A percentile compares a stretch with the other conserved stretches of the same genome.
phyloP scores from a whole-genome alignment of 2,329 filamentous ascomycete genomes.

The Colletotrichum phormii region DNA sequence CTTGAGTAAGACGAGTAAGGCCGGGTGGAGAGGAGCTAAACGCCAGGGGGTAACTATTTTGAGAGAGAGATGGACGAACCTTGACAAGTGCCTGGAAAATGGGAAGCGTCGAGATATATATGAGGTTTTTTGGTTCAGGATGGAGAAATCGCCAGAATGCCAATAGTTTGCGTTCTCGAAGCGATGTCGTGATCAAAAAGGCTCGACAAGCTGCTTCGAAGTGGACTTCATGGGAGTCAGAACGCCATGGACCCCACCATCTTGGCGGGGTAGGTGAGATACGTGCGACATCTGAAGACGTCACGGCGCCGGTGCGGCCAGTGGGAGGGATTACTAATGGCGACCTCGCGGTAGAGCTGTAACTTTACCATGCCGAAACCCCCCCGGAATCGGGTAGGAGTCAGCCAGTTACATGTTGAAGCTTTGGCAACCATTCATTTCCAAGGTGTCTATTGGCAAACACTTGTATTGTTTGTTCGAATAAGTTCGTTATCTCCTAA shows the following conservation, averaged over 20 bases:
- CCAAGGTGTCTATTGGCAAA: not conserved
- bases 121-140: not conserved
- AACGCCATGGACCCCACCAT: slow-evolving; percentile 22
- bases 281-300: slow-evolving; percentile 22
- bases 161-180: not conserved
- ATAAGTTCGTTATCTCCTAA: not conserved
- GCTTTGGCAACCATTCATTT: not conserved
- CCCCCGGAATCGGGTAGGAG: not conserved
- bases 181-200: slow-evolving; percentile 34
- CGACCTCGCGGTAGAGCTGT: not conserved
- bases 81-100: not conserved
- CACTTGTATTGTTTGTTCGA: not conserved
- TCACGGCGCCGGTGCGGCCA: slow-evolving; percentile 10
- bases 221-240: slow-evolving; percentile 9
- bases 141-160: not conserved
- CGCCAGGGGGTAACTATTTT: not conserved
- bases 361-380: not conserved
- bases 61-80: not conserved
- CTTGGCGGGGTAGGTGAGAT: slow-evolving; percentile 27
- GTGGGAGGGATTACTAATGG: slow-evolving; percentile 15
- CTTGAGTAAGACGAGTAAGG: slow-evolving; percentile 13
- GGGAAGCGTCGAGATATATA: not conserved
- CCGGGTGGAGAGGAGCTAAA: not conserved
- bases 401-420: not conserved
- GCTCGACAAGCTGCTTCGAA: slow-evolving; percentile 4